Evolutionary conservation across 495 filamentous ascomycete species (phyloP).

Genomic region (Penicillium roqueforti): DNA sequence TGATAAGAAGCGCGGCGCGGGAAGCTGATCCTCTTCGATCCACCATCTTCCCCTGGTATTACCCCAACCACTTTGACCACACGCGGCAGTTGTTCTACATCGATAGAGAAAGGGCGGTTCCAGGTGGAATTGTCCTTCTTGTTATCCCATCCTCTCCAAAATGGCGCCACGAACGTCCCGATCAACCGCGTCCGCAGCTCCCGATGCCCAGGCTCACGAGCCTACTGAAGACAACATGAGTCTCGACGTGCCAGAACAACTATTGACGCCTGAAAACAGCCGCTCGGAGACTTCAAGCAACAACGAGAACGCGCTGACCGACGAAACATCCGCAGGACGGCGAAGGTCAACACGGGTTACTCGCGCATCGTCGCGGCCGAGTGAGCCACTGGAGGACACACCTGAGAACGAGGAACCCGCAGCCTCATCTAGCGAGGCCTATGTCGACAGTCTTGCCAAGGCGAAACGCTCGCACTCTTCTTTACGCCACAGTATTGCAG

Average conservation of each 20-base stretch:
- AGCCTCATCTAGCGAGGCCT: constrained; percentile 39
- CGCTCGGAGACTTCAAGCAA: constrained; percentile 50
- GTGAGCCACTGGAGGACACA: constrained; percentile 26
- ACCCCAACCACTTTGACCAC: constrained; percentile 10
- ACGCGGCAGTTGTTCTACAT: constrained; percentile 11
- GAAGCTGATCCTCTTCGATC: constrained; percentile 25
- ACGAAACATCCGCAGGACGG: constrained; percentile 37
- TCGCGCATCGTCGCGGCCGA: constrained; percentile 39
- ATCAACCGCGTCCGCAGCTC: constrained; percentile 29
- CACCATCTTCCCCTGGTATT: constrained; percentile 26
- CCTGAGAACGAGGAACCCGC: constrained; percentile 30
- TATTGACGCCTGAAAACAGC: constrained; percentile 46
- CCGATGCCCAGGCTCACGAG: constrained; percentile 33
- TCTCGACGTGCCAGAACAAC: constrained; percentile 43
- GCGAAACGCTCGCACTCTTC: constrained; percentile 35
- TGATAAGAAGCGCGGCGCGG: constrained; percentile 35
- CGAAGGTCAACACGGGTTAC: constrained; percentile 42
- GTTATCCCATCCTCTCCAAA: constrained; percentile 11
- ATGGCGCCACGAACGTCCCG: constrained; percentile 31
- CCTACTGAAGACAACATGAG: constrained; percentile 35
- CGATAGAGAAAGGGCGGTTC: constrained; percentile 15
- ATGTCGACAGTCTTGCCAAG: constrained; percentile 31
- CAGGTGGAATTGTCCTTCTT: constrained; percentile 14
- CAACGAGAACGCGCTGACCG: constrained; percentile 41
- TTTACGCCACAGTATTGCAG: constrained; percentile 42